Evolutionary conservation across 768 basidiomycete genomes (phyloP).

Genomic region (Hericium coralloides): DNA sequence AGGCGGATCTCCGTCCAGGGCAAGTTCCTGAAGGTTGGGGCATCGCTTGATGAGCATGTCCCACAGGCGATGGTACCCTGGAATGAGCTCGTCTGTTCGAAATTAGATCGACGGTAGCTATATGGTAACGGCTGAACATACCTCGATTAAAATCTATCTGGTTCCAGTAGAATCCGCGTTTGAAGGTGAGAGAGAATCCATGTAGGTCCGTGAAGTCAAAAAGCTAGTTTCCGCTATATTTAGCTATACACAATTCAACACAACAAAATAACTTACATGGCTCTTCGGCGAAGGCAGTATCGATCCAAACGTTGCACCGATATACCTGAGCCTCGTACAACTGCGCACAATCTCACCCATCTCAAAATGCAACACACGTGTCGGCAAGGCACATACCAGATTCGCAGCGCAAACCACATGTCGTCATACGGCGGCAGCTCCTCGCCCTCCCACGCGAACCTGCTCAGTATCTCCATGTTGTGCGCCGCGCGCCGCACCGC

Average conservation of each 20-base stretch:
- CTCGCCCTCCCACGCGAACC: conserved; percentile 67
- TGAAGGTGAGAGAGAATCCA: conserved; percentile 54
- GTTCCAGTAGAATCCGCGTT: conserved; percentile 54
- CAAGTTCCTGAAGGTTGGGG: conserved; percentile 57
- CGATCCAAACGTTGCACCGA: conserved; percentile 56
- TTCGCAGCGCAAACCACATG: conserved; percentile 70
- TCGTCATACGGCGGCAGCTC: conserved; percentile 52
- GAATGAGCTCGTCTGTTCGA: conserved; percentile 34
- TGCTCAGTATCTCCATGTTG: conserved; percentile 52
- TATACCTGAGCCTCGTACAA: conserved; percentile 54
- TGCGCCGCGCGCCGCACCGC: conserved; percentile 41
- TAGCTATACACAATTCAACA: conserved; percentile 1
- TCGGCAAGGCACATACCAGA: conserved; percentile 37
- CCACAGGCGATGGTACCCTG: conserved; percentile 49
- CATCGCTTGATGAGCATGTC: conserved; percentile 61
- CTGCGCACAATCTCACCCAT: conserved; percentile 24
- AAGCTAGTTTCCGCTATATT: conserved; percentile 31
- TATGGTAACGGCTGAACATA: conserved; percentile 20
- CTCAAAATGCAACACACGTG: conserved; percentile 1
- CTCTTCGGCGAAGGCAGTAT: conserved; percentile 49
- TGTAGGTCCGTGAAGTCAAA: conserved; percentile 58
- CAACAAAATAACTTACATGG: conserved; percentile 38
- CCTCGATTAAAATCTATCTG: conserved; percentile 49
- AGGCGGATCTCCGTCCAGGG: conserved; percentile 43
- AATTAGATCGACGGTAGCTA: background rate